Evolutionary conservation across 768 basidiomycete species (phyloP).

Genomic region (Mrakia frigida): DNA sequence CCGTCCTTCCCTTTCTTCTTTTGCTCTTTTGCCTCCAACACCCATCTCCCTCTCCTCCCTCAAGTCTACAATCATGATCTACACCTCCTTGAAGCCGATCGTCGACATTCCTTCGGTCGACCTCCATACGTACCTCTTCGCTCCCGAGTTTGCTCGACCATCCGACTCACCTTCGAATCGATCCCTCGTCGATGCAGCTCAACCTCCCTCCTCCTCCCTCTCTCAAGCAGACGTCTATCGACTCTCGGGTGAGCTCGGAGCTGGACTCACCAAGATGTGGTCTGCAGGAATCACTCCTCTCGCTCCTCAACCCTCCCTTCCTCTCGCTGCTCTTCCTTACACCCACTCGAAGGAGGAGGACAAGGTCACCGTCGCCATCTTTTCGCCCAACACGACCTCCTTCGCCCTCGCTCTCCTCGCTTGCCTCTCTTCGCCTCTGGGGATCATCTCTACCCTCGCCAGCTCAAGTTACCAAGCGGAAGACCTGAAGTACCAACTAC

Average conservation of each 20-base stretch:
- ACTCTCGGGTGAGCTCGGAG: not conserved
- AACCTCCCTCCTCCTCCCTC: not conserved
- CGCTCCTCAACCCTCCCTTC: not conserved
- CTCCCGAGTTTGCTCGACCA: not conserved
- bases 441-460: slow-evolving; percentile 16
- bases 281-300: not conserved
- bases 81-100: not conserved
- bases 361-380: slow-evolving; percentile 1
- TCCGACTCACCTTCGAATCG: not conserved
- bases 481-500: not conserved
- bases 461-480: not conserved
- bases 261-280: slow-evolving; percentile 16
- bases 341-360: not conserved
- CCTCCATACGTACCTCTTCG: not conserved
- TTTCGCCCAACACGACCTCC: slow-evolving; percentile 17
- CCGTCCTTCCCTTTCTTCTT: not conserved
- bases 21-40: not conserved
- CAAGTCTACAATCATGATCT: not conserved
- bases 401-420: slow-evolving; percentile 12
- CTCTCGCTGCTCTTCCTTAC: not conserved
- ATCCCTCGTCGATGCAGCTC: not conserved
- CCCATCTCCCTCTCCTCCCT: not conserved
- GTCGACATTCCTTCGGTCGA: not conserved
- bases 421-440: not conserved
- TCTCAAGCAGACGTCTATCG: not conserved